phyloP scores from a whole-genome alignment of 1,139 yeast species.

The Yamadazyma atmosphaerica region DNA sequence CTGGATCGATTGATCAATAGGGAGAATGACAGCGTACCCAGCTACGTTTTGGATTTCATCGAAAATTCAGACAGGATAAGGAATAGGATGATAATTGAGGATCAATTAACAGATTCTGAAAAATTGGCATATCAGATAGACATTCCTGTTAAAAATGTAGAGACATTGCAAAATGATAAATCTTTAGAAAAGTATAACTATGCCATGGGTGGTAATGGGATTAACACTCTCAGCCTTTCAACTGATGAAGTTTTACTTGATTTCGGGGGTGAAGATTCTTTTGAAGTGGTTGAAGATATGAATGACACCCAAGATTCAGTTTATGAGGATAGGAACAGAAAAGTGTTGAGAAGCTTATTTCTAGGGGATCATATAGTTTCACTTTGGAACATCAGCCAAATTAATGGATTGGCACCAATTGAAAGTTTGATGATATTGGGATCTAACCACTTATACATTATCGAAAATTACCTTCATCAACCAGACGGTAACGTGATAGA shows the following conservation, averaged over 20 bases:
- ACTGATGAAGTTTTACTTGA: constrained; percentile 15
- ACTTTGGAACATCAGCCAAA: constrained; percentile 74
- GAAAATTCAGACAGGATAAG: constrained; percentile 72
- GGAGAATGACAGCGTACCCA: constrained; percentile 13
- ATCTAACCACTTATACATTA: constrained; percentile 58
- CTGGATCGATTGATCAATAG: constrained; percentile 28
- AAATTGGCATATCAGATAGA: constrained; percentile 39
- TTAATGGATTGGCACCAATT: constrained; percentile 68
- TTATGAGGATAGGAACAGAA: constrained; percentile 70
- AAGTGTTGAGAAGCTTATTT: constrained; percentile 64
- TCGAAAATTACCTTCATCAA: constrained; percentile 66
- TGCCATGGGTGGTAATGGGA: constrained; percentile 21
- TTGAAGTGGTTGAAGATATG: constrained; percentile 38
- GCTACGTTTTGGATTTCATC: constrained; percentile 57
- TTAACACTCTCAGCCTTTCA: constrained; percentile 29
- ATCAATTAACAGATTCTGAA: constrained; percentile 46
- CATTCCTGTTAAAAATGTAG: constrained; percentile 36
- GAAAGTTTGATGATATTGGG: constrained; percentile 78
- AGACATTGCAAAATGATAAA: constrained; percentile 7
- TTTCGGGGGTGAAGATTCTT: constrained; percentile 10
- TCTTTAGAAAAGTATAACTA: constrained; percentile 18
- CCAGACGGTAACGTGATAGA: constrained; percentile 64
- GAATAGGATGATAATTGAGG: constrained; percentile 54
- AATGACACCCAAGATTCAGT: constrained; percentile 34
- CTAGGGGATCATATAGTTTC: constrained; percentile 70